phyloP scores from a whole-genome alignment of 208 protist species.

The Acanthamoeba lenticulata region DNA sequence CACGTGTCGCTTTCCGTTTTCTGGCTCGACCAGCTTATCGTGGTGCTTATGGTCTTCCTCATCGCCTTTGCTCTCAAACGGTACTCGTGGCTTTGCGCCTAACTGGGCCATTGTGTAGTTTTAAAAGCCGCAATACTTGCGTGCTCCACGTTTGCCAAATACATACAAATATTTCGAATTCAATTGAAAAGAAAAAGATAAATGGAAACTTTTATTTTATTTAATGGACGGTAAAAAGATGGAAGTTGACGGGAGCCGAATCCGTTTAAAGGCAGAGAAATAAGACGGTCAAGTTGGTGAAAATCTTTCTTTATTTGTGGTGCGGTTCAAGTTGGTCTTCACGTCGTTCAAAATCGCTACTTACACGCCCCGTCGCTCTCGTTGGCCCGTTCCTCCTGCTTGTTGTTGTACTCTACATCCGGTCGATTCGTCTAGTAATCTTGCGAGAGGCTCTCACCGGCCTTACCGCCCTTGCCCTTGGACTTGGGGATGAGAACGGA shows the following conservation, averaged over 20 bases:
- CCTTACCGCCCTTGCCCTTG: slow-evolving; percentile 78
- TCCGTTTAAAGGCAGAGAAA: neutral
- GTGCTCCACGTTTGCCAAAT: no score
- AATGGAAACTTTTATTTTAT: neutral
- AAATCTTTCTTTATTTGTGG: slow-evolving; percentile 38
- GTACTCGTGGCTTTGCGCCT: no score
- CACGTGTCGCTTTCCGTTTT: neutral
- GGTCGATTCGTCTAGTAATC: slow-evolving; percentile 61
- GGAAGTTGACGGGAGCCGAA: no score
- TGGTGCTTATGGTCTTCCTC: neutral
- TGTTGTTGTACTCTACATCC: slow-evolving; percentile 17
- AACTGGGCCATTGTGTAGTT: no score
- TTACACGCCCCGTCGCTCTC: slow-evolving; percentile 11
- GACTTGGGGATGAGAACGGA: slow-evolving; percentile 90
- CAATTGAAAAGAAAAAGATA: neutral
- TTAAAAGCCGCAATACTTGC: no score
- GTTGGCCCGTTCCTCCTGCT: neutral
- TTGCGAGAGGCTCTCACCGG: slow-evolving; percentile 69
- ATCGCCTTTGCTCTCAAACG: neutral
- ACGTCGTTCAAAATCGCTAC: slow-evolving; percentile 49
- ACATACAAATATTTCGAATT: neutral
- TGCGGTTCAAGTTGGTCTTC: neutral
- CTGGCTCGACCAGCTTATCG: neutral
- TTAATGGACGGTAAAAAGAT: no score
- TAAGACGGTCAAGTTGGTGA: neutral